Evolutionary conservation across 768 basidiomycete genomes (phyloP), one percentile per base, ranked within the genome.

Genomic region (Sistotremastrum niveocremeum): DNA sequence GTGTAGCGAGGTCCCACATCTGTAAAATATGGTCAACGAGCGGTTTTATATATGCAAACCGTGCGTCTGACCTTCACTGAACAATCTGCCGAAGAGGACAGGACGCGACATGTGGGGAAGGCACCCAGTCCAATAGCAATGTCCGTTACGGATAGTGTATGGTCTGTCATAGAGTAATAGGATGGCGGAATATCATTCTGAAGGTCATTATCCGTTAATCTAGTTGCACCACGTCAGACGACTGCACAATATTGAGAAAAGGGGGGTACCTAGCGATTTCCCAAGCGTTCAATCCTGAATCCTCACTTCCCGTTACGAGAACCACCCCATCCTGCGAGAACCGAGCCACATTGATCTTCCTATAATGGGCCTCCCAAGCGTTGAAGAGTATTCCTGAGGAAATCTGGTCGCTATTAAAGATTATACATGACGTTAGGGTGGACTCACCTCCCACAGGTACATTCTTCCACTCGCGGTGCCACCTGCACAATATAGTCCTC

Each of bases 301-400:
- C 95, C 51, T 94, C 87, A 46, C 86, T 89, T 4, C 84, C 89
- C 34, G 88, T 85, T 11, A 97, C 55, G 39, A 99, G 68, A 4
- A 81, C 76, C 39, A 72, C 74, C 34, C 85, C 84, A 56, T 95
- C 91, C 12, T 70, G 69, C 6, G 88, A 84, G 60, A 97, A 98
- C 38, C 74, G 77, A 2, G 98, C 63, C 6, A 83, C 80, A 49
- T 76, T 84, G 44, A 97, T 74, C 58, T 79, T 73, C 48, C 94
- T 84, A 65, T 98, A 99, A 62, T 98, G 94, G 11, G 93, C 93
- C 49, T 97, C 93, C 79, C 91, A 91, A 0, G 85, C 75, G 53
- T 83, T 79, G 67, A 80, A 89, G 40, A 97, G 67, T 45, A 93
- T 80, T n/a, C 93, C 93, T n/a, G 93, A 95, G 7, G 84, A 71